Evolutionary conservation across 2,329 filamentous ascomycete genomes (phyloP).

Genomic region (Colletotrichum gigasporum): DNA sequence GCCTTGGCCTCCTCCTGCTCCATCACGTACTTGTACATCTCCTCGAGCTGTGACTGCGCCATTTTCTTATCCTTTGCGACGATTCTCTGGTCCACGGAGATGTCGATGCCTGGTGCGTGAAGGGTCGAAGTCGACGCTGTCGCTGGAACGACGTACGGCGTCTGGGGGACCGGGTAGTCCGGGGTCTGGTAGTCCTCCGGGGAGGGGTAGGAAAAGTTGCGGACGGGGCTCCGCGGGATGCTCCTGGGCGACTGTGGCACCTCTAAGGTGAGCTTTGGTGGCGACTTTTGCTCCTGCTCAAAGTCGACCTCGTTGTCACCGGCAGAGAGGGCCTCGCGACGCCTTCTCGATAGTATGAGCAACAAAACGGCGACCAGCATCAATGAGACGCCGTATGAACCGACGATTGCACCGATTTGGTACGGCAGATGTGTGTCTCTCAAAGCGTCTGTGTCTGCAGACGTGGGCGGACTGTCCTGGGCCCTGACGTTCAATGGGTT

Average conservation of each 20-base stretch:
- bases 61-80: constrained; percentile 78
- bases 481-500: constrained; percentile 60
- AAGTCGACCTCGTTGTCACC: constrained; percentile 63
- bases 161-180: constrained; percentile 37
- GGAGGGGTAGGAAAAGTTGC: constrained; percentile 63
- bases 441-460: constrained; percentile 65
- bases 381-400: constrained; percentile 82
- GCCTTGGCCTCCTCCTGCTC: constrained; percentile 81
- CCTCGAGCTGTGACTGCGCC: constrained; percentile 85
- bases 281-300: constrained; percentile 39
- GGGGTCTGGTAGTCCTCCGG: constrained; percentile 47
- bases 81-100: constrained; percentile 79
- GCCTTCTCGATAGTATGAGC: constrained; percentile 66
- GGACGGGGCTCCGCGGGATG: constrained; percentile 40
- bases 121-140: constrained; percentile 58
- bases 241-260: constrained; percentile 35
- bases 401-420: constrained; percentile 85
- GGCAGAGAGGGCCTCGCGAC: constrained; percentile 60
- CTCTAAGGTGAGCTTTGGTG: constrained; percentile 35
- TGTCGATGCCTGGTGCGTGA: constrained; percentile 68
- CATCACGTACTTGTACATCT: constrained; percentile 92
- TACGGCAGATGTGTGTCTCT: constrained; percentile 73
- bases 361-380: constrained; percentile 76
- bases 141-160: constrained; percentile 57
- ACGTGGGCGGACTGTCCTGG: constrained; percentile 68